Evolutionary conservation across 2,329 filamentous ascomycete species (phyloP).

Genomic region (Arthroderma sp.): DNA sequence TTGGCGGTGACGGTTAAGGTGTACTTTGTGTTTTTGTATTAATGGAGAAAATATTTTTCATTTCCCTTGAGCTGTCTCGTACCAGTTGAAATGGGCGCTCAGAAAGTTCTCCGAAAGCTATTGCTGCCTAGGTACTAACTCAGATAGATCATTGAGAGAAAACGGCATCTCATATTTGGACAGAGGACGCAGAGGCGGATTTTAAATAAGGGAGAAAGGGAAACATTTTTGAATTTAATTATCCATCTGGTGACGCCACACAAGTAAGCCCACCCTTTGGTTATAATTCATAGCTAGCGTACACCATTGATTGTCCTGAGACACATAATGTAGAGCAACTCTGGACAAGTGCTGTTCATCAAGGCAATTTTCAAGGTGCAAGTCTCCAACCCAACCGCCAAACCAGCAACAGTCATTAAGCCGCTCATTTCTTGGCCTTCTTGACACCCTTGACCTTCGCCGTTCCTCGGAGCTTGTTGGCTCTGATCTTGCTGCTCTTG

Average conservation of each 20-base stretch:
- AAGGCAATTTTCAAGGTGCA: conserved; percentile 12
- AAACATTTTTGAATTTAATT: conserved; percentile 5
- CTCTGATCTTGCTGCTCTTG: conserved; percentile 99
- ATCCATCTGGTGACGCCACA: conserved; percentile 5
- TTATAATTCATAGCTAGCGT: conserved; percentile 15
- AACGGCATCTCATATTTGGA: background rate
- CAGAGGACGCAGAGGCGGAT: background rate
- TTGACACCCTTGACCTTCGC: conserved; percentile 97
- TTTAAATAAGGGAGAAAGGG: background rate
- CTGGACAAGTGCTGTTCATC: conserved; percentile 11
- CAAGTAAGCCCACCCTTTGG: conserved; percentile 5
- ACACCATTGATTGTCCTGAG: conserved; percentile 14
- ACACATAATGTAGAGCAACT: conserved; percentile 11
- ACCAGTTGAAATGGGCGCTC: background rate
- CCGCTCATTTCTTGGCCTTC: conserved; percentile 57
- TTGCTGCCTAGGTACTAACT: background rate
- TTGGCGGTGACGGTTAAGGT: background rate
- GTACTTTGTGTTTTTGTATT: background rate
- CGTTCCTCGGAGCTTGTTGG: conserved; percentile 95
- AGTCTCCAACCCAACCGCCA: conserved; percentile 11
- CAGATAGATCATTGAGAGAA: background rate
- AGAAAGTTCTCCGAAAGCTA: background rate
- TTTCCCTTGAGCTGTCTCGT: background rate
- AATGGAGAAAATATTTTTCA: background rate
- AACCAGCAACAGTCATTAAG: conserved; percentile 7